Evolutionary conservation across 202 grass and related monocot genomes (phyloP).

Genomic region (Panicum virgatum): DNA sequence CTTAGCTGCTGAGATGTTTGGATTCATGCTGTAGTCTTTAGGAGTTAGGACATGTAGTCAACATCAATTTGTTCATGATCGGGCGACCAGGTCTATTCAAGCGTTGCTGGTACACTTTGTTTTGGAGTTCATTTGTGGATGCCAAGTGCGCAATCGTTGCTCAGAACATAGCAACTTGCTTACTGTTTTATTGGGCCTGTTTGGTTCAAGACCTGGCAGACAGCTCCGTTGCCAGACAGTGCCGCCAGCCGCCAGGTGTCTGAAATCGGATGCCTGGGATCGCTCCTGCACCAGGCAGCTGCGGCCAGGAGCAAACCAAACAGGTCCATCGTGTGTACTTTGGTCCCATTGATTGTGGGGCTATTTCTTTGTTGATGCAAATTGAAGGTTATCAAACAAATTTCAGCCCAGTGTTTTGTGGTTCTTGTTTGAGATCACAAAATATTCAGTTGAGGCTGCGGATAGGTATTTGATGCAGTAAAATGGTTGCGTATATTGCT

Average conservation of each 20-base stretch:
- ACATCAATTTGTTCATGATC: not conserved
- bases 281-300: too few relatives aligned
- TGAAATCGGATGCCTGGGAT: too few relatives aligned
- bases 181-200: not conserved
- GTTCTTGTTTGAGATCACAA: not conserved
- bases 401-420: not conserved
- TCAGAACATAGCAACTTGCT: not conserved
- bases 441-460: not conserved
- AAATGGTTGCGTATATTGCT: slow-evolving; percentile 3
- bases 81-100: not conserved
- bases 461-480: not conserved
- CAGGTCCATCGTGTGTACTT: not conserved
- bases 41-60: not conserved
- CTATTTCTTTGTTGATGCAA: not conserved
- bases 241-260: too few relatives aligned
- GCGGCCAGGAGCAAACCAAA: too few relatives aligned
- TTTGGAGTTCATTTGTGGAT: not conserved
- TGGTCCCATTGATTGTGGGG: not conserved
- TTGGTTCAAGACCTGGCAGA: too few relatives aligned
- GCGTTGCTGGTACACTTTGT: not conserved
- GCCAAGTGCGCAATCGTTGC: not conserved
- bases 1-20: not conserved
- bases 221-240: too few relatives aligned
- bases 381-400: not conserved
- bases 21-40: slow-evolving; percentile 7